A percentile compares a stretch with the other conserved stretches of the same genome.
These are phyloP conservation scores for Ogataea wickerhamii DNA, from an alignment of 805 yeast genomes.

Conservation along the genomic window DNA sequence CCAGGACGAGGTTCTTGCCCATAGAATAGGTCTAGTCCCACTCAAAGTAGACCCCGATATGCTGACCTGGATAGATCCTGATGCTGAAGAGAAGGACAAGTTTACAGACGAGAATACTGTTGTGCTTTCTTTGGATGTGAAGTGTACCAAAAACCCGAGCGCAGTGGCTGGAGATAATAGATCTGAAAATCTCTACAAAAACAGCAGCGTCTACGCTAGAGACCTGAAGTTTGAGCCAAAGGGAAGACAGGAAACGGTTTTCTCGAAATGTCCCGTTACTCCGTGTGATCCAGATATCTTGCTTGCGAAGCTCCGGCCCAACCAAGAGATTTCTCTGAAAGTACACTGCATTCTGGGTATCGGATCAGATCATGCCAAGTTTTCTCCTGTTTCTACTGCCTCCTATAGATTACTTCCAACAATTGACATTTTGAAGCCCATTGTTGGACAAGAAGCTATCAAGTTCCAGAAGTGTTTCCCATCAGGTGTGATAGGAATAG, in stretches of 20 bases:
- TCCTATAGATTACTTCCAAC: slow-evolving; percentile 90
- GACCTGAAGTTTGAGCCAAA: slow-evolving; percentile 90
- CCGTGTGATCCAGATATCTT: slow-evolving; percentile 87
- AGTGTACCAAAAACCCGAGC: slow-evolving; percentile 81
- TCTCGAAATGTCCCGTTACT: slow-evolving; percentile 62
- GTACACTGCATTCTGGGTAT: slow-evolving; percentile 90
- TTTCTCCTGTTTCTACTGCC: slow-evolving; percentile 96
- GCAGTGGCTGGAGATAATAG: slow-evolving; percentile 75
- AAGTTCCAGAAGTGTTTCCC: slow-evolving; percentile 90
- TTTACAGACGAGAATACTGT: slow-evolving; percentile 88
- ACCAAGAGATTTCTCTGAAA: slow-evolving; percentile 88
- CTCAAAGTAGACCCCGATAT: slow-evolving; percentile 87
- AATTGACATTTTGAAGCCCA: slow-evolving; percentile 71
- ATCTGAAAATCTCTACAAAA: slow-evolving; percentile 79
- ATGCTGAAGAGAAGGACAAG: slow-evolving; percentile 60
- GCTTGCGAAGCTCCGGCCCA: slow-evolving; percentile 91
- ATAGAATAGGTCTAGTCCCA: slow-evolving; percentile 90
- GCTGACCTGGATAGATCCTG: slow-evolving; percentile 75
- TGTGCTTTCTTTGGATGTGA: slow-evolving; percentile 74
- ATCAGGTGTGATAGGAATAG: slow-evolving; percentile 81
- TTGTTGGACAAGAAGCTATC: slow-evolving; percentile 69
- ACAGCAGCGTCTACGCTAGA: slow-evolving; percentile 82
- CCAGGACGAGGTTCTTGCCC: slow-evolving; percentile 96
- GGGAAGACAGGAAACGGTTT: slow-evolving; percentile 75
- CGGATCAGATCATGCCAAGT: slow-evolving; percentile 96